Evolutionary conservation across 1,139 yeast species (phyloP).

Genomic region (Pichia sp.): DNA sequence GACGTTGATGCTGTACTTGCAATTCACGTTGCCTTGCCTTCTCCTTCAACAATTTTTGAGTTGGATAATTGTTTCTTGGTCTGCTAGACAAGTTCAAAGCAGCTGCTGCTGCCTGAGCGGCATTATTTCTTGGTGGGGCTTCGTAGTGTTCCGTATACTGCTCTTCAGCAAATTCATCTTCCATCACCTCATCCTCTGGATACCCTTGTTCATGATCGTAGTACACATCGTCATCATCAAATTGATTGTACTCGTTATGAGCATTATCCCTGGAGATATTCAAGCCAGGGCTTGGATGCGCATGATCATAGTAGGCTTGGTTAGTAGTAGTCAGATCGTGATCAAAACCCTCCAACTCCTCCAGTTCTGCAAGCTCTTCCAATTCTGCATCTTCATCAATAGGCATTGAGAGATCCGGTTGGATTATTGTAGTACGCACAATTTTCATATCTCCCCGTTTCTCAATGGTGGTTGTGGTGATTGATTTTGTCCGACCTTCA

Average conservation of each 20-base stretch:
- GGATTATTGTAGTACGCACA: constrained; percentile 24
- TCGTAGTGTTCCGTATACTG: constrained; percentile 1
- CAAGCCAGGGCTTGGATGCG: constrained; percentile 2
- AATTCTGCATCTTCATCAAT: constrained; percentile 15
- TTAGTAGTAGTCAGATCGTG: neutral
- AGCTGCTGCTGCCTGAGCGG: constrained; percentile 10
- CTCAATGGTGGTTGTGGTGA: constrained; percentile 28
- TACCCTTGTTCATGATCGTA: neutral
- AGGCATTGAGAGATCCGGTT: constrained; percentile 7
- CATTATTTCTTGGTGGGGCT: constrained; percentile 7
- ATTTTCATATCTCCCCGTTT: constrained; percentile 28
- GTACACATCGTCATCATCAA: neutral
- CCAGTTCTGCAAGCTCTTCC: constrained; percentile 13
- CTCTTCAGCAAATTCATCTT: neutral
- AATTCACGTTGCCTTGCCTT: neutral
- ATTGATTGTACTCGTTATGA: neutral
- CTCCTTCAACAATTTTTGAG: neutral
- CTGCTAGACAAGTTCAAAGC: constrained; percentile 1
- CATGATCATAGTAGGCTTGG: constrained; percentile 6
- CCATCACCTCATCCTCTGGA: neutral
- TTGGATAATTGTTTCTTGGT: too few species aligned
- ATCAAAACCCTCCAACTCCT: constrained; percentile 17
- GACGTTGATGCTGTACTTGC: neutral
- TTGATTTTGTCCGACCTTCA: constrained; percentile 28
- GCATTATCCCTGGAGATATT: neutral